These are phyloP conservation scores for Ceratocystis colombiana DNA, from an alignment of 2,329 filamentous ascomycete genomes.

Conservation along the genomic window DNA sequence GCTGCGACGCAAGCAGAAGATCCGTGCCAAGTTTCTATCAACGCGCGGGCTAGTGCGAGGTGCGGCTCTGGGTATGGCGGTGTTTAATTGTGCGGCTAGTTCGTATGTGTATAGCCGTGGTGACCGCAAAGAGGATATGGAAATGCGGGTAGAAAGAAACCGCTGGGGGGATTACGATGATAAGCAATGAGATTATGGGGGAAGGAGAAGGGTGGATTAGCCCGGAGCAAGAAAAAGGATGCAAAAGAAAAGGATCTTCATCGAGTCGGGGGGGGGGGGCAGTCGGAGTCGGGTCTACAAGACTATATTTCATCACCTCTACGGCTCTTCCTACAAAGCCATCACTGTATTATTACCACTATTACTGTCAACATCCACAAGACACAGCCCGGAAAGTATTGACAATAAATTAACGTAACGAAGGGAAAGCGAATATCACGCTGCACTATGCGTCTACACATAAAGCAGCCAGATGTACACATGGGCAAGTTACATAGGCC, in stretches of 20 bases:
- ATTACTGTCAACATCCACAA: no score
- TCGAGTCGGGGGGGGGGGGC: no score
- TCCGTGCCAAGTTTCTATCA: conserved; percentile 37
- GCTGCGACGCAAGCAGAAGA: conserved; percentile 38
- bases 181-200: conserved; percentile 16
- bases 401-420: no score
- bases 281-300: no score
- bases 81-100: conserved; percentile 41
- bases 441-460: no score
- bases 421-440: no score
- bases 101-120: conserved; percentile 45
- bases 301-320: no score
- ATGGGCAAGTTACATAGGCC: no score
- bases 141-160: conserved; percentile 41
- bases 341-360: no score
- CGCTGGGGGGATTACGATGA: conserved; percentile 37
- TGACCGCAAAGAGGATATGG: conserved; percentile 42
- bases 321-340: no score
- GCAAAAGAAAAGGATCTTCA: not conserved
- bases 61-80: conserved; percentile 41
- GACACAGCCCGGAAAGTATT: no score
- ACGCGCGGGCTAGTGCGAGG: conserved; percentile 43
- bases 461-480: no score
- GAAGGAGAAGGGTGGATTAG: not conserved
- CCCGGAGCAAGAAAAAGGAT: not conserved